phyloP scores from a whole-genome alignment of 2,329 filamentous ascomycete species.

The Coniochaeta sp. region DNA sequence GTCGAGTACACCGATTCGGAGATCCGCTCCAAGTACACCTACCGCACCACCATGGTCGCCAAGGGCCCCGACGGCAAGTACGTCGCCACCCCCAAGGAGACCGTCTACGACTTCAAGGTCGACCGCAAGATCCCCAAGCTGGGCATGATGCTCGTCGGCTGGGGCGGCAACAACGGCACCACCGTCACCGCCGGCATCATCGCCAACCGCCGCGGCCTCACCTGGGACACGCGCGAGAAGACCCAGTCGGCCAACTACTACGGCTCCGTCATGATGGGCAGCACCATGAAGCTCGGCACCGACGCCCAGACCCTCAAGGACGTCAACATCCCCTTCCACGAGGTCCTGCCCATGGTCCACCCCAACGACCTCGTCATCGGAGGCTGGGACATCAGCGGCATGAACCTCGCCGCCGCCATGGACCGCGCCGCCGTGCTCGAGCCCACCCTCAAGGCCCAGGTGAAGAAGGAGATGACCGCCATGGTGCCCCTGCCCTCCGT shows the following conservation, averaged over 20 bases:
- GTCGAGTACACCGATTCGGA: constrained; percentile 82
- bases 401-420: constrained; percentile 89
- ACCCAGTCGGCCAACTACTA: constrained; percentile 89
- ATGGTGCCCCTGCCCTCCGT: constrained; percentile 89
- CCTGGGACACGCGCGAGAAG: constrained; percentile 93
- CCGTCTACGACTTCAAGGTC: constrained; percentile 94
- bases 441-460: constrained; percentile 82
- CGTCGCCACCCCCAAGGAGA: constrained; percentile 80
- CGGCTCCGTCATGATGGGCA: constrained; percentile 93
- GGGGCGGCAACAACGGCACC: constrained; percentile 96
- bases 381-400: constrained; percentile 92
- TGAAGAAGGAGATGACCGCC: constrained; percentile 86
- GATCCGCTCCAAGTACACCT: constrained; percentile 92
- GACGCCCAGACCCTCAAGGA: constrained; percentile 79
- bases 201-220: constrained; percentile 79
- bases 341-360: constrained; percentile 92
- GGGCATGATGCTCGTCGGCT: constrained; percentile 95
- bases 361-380: constrained; percentile 93
- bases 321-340: constrained; percentile 93
- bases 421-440: constrained; percentile 93
- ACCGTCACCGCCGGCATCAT: constrained; percentile 96
- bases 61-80: constrained; percentile 65
- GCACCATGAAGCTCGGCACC: constrained; percentile 91
- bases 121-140: constrained; percentile 88
- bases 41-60: constrained; percentile 83